A percentile compares a stretch with the other conserved stretches of the same genome.
These are phyloP conservation scores for Ustilago esculenta DNA, from an alignment of 1,284 basidiomycete genomes.

Conservation along the genomic window DNA sequence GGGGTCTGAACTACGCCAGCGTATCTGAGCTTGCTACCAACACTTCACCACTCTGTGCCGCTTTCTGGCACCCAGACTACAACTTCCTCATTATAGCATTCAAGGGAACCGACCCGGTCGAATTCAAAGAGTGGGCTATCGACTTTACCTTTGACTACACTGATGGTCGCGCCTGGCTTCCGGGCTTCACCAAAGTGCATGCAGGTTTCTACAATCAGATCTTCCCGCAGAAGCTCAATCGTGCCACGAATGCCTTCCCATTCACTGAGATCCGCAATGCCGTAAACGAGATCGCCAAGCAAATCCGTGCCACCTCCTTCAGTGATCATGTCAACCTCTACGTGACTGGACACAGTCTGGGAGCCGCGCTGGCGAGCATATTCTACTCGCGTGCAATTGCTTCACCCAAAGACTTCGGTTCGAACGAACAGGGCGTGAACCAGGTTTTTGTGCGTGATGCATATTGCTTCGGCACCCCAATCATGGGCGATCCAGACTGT, in stretches of 20 bases:
- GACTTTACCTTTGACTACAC: slow-evolving; percentile 62
- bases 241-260: slow-evolving; percentile 28
- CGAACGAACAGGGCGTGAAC: slow-evolving; percentile 20
- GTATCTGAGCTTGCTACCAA: slow-evolving; percentile 44
- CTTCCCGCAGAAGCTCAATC: slow-evolving; percentile 39
- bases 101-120: slow-evolving; percentile 66
- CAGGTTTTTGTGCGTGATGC: slow-evolving; percentile 43
- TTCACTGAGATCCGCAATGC: slow-evolving; percentile 39
- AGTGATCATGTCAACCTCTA: slow-evolving; percentile 42
- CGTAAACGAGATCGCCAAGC: slow-evolving; percentile 26
- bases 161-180: slow-evolving; percentile 43
- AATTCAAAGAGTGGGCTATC: slow-evolving; percentile 67
- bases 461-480: slow-evolving; percentile 48
- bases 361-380: slow-evolving; percentile 35
- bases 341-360: slow-evolving; percentile 44
- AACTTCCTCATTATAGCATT: slow-evolving; percentile 50
- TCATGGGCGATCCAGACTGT: slow-evolving; percentile 47
- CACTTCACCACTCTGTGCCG: slow-evolving; percentile 44
- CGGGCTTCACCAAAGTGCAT: slow-evolving; percentile 43
- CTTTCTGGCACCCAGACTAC: slow-evolving; percentile 41
- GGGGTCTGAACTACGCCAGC: slow-evolving; percentile 47
- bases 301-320: slow-evolving; percentile 20
- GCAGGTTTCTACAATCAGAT: slow-evolving; percentile 49
- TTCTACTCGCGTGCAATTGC: slow-evolving; percentile 41
- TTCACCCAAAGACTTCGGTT: slow-evolving; percentile 43